phyloP scores from a whole-genome alignment of 768 basidiomycete genomes.

The Leccinum broughii region DNA sequence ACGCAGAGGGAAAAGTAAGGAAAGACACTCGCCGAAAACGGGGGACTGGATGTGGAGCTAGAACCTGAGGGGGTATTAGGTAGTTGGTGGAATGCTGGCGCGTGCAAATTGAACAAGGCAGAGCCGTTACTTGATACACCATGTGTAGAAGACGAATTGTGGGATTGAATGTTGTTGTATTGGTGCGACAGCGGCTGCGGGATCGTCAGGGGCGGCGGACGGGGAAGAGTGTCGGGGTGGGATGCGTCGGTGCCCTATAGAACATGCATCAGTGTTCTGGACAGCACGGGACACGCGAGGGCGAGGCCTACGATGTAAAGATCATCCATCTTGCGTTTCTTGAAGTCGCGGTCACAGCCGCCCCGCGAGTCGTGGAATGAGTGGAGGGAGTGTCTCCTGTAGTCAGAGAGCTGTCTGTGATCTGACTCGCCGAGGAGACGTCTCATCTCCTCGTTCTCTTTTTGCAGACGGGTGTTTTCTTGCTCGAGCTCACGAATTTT shows the following conservation, averaged over 20 bases:
- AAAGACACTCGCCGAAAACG: constrained; percentile 85
- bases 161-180: constrained; percentile 44
- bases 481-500: constrained; percentile 84
- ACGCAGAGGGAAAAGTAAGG: constrained; percentile 34
- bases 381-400: constrained; percentile 48
- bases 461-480: constrained; percentile 68
- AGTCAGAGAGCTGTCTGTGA: constrained; percentile 40
- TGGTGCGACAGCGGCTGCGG: constrained; percentile 53
- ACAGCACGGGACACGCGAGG: neutral
- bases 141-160: constrained; percentile 41
- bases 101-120: constrained; percentile 53
- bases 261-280: neutral
- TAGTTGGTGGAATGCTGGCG: constrained; percentile 57
- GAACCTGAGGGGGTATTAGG: constrained; percentile 73
- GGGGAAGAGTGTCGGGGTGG: constrained; percentile 34
- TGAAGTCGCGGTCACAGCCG: constrained; percentile 56
- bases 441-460: constrained; percentile 76
- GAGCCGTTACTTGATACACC: constrained; percentile 39
- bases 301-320: constrained; percentile 49
- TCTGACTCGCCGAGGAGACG: constrained; percentile 56
- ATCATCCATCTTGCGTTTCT: constrained; percentile 62
- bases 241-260: constrained; percentile 49
- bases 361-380: constrained; percentile 49
- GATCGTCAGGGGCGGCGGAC: constrained; percentile 62
- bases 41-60: constrained; percentile 72